Base-by-base conservation (phyloP, 2,329 filamentous ascomycete genomes). In the Ilyonectria destructans region DNA sequence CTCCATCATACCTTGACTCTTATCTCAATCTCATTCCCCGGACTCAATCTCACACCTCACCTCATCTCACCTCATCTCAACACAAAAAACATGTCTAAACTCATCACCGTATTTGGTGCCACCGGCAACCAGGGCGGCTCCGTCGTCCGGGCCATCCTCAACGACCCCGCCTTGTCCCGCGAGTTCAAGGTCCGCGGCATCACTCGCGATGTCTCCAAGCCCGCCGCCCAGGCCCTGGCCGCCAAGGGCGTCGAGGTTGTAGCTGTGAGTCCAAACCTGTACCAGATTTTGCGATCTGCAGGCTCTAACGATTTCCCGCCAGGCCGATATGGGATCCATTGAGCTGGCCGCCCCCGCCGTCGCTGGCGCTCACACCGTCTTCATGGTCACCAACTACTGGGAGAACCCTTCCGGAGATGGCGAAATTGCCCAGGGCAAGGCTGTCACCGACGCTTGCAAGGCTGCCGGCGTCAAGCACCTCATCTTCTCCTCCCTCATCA, bases 51-150 rank as follows among this genome's bases (percentile, higher is more conserved):
- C 33, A 37, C 17, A 43, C 13, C n/a, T n/a, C n/a, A n/a, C n/a
- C n/a, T n/a, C n/a, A 8, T 19, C 40, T 43, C 40, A n/a, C 40
- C 3, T 8, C 15, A 43, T 17, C 4, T n/a, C 40, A 19, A 43
- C 40, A 43, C 15, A 17, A n/a, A n/a, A 17, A 46, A 17, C 56
- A 79, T 81, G 79, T 82, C 83, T 71, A 82, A 82, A 67, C 75
- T 82, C 54, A 69, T 83, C 23, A 80, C 81, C 13, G 82, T 85
- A n/a, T 86, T 86, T 57, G 85, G 85, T 29, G 84, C 83, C 59
- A 86, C 85, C 3, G 85, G 85, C 63, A 81, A 82, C 68, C 85
- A 88, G 74, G 86, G 85, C 48, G 82, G 82, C 40, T 85, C 84
- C 33, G 83, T 87, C 33, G 79, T 86, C 62, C 68, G 75, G 3